Evolutionary conservation across 2,329 filamentous ascomycete species (phyloP).

Genomic region (Colletotrichum lindemuthianum): DNA sequence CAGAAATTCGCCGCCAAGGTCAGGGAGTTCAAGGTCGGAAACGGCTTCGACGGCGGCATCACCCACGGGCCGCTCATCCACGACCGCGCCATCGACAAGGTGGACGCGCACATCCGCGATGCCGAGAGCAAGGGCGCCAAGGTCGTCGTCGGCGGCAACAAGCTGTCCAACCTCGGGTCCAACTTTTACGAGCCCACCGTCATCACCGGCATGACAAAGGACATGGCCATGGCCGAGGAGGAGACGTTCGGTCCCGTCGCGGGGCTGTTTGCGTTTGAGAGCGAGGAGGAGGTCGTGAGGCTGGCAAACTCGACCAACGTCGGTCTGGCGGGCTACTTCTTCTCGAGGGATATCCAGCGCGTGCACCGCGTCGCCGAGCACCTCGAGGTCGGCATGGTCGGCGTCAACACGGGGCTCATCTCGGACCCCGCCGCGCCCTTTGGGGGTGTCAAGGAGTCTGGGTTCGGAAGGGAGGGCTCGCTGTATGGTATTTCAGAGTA

Average conservation of each 20-base stretch:
- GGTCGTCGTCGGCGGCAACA: conserved; percentile 79
- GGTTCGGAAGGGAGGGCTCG: conserved; percentile 82
- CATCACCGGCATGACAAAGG: conserved; percentile 82
- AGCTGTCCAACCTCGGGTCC: conserved; percentile 67
- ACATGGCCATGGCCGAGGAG: conserved; percentile 86
- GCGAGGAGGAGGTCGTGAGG: conserved; percentile 86
- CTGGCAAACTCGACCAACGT: conserved; percentile 86
- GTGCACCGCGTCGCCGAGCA: conserved; percentile 72
- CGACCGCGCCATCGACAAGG: conserved; percentile 82
- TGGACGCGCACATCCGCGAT: conserved; percentile 81
- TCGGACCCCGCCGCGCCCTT: conserved; percentile 71
- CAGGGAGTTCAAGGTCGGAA: conserved; percentile 77
- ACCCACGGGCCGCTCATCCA: conserved; percentile 90
- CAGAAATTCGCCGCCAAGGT: conserved; percentile 77
- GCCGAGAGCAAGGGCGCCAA: conserved; percentile 81
- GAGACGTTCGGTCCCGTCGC: conserved; percentile 98
- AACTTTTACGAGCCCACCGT: conserved; percentile 95
- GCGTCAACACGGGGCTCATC: conserved; percentile 79
- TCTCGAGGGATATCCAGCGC: conserved; percentile 71
- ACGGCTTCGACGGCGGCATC: conserved; percentile 74
- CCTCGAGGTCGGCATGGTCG: conserved; percentile 88
- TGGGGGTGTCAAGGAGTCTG: conserved; percentile 84
- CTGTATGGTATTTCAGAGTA: conserved; percentile 83
- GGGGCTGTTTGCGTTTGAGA: conserved; percentile 87
- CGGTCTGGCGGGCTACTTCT: conserved; percentile 95